Base-by-base conservation (phyloP, 2,329 filamentous ascomycete species). In the Thermothelomyces thermophilus region DNA sequence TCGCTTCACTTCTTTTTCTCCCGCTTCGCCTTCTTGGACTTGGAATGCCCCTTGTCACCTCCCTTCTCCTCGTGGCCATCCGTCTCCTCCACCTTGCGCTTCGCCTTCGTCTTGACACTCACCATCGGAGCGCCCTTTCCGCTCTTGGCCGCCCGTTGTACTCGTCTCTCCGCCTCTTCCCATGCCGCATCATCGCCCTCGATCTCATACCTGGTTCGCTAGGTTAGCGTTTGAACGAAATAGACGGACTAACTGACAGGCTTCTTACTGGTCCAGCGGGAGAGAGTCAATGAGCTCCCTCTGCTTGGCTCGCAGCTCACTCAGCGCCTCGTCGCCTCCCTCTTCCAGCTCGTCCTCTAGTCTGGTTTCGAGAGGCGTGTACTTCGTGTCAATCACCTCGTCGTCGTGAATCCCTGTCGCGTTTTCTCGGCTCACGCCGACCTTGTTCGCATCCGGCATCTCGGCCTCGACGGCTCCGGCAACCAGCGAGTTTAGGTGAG, bases 211-310 rank as follows among this genome's bases (percentile, higher is more conserved):
- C 80, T 83, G n/a, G 44, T 7, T 60, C 53, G 3, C 9, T 54
- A 53, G n/a, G 41, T 53, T 20, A 55, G 16, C 16, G 52, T 14
- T 26, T 3, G 6, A 28, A 22, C 41, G 46, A 14, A 45, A 20
- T 17, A n/a, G 20, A 5, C 10, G 17, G 17, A 14, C 35, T 11
- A 13, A 6, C n/a, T n/a, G n/a, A n/a, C n/a, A 37, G 20, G 41
- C 37, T 50, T 70, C 84, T 78, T 76, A 91, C 81, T 87, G 84
- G 62, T 95, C 89, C 46, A 97, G 74, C 39, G 91, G 90, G 54
- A 97, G 72, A 55, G 90, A 86, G 72, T 96, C 87, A 62, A 97
- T 95, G 57, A 97, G 73, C 58, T 88, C 87, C 60, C 86, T 82
- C 68, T 95, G 88, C 69, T 91, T 87, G 67, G 87, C 83, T 58